Evolutionary conservation across 164 flowering plant species (phyloP), one percentile per base, ranked within the genome.

Genomic region (Stephania cephalantha): DNA sequence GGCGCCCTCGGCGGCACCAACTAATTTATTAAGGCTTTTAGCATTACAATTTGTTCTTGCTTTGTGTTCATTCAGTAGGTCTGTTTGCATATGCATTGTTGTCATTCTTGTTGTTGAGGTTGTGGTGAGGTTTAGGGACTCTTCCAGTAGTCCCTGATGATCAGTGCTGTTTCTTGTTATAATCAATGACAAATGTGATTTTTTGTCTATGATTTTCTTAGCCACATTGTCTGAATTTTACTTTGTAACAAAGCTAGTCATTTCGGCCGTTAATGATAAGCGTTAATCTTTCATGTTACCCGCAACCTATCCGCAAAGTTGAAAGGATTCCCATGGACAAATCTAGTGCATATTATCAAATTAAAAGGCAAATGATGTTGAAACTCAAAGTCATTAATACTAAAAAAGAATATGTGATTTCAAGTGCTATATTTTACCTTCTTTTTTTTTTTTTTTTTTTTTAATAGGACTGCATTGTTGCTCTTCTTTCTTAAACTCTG

Each of bases 1-100:
- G 85, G 79, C 48, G 87, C 88, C 68, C 89, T 90, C 70, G 93
- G 93, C 22, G 93, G 93, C 30, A 84, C 88, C 17, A 78, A 78
- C 69, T 89, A 79, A 81, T 10, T 35, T 2, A 35, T 35, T 35
- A 35, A 35, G 42, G 42, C 42, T 35, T 35, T 35, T 35, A 25
- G 42, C 42, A 35, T 35, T 35, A 18, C 20, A 11, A 18, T 68
- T 42, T 42, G 18, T n/a, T 11, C 17, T 9, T 2, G 10, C 30
- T 25, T 3, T 48, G 12, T 67, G 50, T 72, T 42, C 17, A 11
- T 76, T 71, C 15, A 52, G 0, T 55, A 6, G 9, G 1, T 71
- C 3, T 29, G 22, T 29, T 4, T 25, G 12, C 46, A 31, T n/a
- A 20, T 68, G 8, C 15, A 7, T 50, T 74, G 68, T 31, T 71